Base-by-base conservation (phyloP, 2,329 filamentous ascomycete genomes). In the Pseudocercospora musae region DNA sequence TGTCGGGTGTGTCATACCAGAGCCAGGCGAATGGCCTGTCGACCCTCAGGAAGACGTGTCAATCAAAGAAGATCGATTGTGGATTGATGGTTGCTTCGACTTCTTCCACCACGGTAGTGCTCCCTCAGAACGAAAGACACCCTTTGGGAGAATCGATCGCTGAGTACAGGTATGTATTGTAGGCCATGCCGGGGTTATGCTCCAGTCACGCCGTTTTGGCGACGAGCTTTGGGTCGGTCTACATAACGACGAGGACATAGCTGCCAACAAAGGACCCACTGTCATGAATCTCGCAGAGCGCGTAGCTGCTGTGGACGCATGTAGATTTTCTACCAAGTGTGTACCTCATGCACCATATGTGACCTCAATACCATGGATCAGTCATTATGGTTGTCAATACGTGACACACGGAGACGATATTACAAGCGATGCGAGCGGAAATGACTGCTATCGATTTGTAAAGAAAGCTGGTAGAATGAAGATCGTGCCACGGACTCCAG, bases 11-110 rank as follows among this genome's bases (percentile, higher is more conserved):
- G 59, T 67, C n/a, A 68, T 87, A 40, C 86, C 86, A 60, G 68
- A 76, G 56, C 73, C 78, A 25, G 86, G 86, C 57, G 72, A 85
- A 67, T 88, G 86, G 86, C 86, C 86, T n/a, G 84, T 86, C 42
- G 84, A 84, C 68, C 86, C 86, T 10, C 86, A 88, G 75, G 78
- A 87, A 44, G 84, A 86, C 72, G 74, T 84, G 46, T 74, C 79
- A 1, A 80, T 88, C 52, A 79, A 78, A 25, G 83, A 89, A 61
- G 87, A 90, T 71, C 88, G 94, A 69, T 91, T 99, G 72, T 99
- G 96, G 96, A 90, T 99, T 25, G 95, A 99, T 76, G 95, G 95
- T 66, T 99, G 95, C 83, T 99, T 97, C 80, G 95, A 99, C 81
- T 99, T 99, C 79, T 96, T 93, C 79, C 95, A 99, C 77, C 95